phyloP scores from a whole-genome alignment of 2,329 filamentous ascomycete genomes.

The Neopestalotiopsis clavispora region DNA sequence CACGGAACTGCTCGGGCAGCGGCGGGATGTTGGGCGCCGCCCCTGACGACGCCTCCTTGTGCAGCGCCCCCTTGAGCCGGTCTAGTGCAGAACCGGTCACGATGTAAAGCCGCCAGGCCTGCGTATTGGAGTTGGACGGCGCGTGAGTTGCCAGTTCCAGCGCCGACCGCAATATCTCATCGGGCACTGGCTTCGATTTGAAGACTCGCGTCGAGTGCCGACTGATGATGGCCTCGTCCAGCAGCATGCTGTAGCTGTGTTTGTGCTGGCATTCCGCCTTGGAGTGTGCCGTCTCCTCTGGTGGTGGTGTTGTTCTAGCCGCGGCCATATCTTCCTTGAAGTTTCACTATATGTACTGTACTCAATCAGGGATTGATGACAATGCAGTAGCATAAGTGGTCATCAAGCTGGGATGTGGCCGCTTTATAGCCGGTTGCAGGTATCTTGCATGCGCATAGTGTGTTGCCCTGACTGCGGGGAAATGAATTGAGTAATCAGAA shows the following conservation, averaged over 20 bases:
- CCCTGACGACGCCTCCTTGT: conserved; percentile 10
- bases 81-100: conserved; percentile 18
- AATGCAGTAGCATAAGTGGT: not conserved
- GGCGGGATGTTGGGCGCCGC: conserved; percentile 10
- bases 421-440: not conserved
- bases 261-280: not conserved
- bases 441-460: too few species aligned
- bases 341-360: too few species aligned
- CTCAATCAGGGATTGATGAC: not conserved
- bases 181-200: conserved; percentile 20
- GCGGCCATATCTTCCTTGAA: not conserved
- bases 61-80: conserved; percentile 18
- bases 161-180: conserved; percentile 14
- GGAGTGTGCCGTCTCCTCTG: not conserved
- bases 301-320: not conserved
- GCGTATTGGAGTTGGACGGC: conserved; percentile 29
- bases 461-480: not conserved
- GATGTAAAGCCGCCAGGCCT: conserved; percentile 26
- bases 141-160: conserved; percentile 23
- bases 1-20: conserved; percentile 18
- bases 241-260: conserved; percentile 17
- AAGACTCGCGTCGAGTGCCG: conserved; percentile 24
- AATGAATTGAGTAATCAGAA: not conserved
- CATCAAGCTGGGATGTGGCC: not conserved
- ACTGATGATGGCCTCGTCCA: conserved; percentile 25